Base-by-base conservation (phyloP, 2,329 filamentous ascomycete species). In the Microdochium paspali region DNA sequence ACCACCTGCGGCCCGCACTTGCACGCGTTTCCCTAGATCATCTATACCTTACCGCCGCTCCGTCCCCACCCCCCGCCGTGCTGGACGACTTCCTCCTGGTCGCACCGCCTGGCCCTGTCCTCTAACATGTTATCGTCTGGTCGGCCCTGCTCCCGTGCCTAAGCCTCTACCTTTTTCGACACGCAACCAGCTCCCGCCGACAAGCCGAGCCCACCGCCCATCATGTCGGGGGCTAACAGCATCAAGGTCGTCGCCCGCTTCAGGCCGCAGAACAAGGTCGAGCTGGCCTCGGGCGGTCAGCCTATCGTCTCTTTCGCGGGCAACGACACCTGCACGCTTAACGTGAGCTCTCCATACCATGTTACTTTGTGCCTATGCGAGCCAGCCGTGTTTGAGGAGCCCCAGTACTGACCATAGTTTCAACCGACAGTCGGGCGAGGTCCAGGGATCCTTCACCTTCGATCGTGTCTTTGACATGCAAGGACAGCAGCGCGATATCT, bases 201-300 rank as follows among this genome's bases (percentile, higher is more conserved):
- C 35, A 40, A 52, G 48, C 49, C 45, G 32, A 51, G 32, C 53
- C 55, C 53, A 21, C 26, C 59, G 59, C 58, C n/a, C 69, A 68
- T 58, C 65, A 78, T 76, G 74, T 79, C 77, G 64, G 70, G 72
- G 67, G 71, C 72, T 59, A 80, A 82, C 63, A 82, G 74, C 62
- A 84, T 85, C 74, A 84, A 79, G 87, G 93, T 98, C 66, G 90
- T 98, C 67, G 91, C 91, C 74, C 88, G 93, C 62, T 98, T 98
- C 72, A 83, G 93, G 64, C 93, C 93, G 59, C 91, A 96, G 72
- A 98, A 98, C 76, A 89, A 88, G 72, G 71, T 93, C 67, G 93
- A 98, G 74, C 77, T 94, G 64, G 83, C 84, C 51, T 90, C 85
- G 62, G 90, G 90, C 66, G 91, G 91, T 67, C 84, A 93, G 69